These are phyloP conservation scores for Lumnitzera racemosa DNA, from an alignment of 345 rosid species.

Conservation along the genomic window DNA sequence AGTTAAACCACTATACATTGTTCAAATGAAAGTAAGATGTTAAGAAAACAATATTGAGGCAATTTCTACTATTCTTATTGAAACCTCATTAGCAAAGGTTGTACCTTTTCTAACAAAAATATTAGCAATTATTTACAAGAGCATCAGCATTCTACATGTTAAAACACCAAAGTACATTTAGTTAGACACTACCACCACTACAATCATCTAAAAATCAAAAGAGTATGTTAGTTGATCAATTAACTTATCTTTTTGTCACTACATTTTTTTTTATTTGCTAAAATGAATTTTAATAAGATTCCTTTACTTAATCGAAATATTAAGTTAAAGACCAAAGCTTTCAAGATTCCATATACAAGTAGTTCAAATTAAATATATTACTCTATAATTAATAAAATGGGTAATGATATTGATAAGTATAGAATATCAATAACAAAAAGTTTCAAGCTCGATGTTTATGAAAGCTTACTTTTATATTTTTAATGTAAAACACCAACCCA, in stretches of 20 bases:
- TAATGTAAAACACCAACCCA: no score
- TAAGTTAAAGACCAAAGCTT: no score
- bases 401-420: background rate
- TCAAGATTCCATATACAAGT: no score
- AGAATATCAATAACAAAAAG: background rate
- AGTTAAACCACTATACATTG: constrained; percentile 96
- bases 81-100: no score
- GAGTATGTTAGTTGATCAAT: background rate
- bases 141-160: constrained; percentile 10
- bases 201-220: background rate
- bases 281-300: constrained; percentile 84
- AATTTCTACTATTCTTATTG: background rate
- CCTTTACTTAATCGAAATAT: constrained; percentile 38
- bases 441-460: background rate
- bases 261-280: constrained; percentile 56
- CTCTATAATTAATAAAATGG: no score
- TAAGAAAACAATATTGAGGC: constrained; percentile 18
- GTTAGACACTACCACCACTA: constrained; percentile 14
- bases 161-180: constrained; percentile 9
- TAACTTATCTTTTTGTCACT: constrained; percentile 76
- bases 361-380: no score
- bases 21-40: constrained; percentile 21
- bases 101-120: constrained; percentile 96
- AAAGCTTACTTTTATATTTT: no score
- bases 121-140: constrained; percentile 12